Evolutionary conservation across 1,284 basidiomycete species (phyloP).

Genomic region (Ustilago vetiveriae): DNA sequence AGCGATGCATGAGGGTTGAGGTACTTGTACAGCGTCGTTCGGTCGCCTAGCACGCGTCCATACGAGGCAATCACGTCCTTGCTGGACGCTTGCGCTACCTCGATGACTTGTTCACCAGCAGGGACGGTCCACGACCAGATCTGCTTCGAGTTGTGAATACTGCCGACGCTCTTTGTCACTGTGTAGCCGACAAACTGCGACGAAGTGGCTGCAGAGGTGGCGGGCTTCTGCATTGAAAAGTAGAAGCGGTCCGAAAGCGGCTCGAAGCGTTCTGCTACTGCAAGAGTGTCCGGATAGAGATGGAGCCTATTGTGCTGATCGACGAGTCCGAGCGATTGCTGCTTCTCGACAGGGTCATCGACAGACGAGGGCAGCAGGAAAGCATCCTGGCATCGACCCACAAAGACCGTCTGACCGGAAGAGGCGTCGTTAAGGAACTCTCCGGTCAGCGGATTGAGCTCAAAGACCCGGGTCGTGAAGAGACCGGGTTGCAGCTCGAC

Average conservation of each 20-base stretch:
- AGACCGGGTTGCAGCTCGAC: constrained; percentile 38
- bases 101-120: constrained; percentile 41
- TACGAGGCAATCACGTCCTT: constrained; percentile 41
- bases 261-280: constrained; percentile 43
- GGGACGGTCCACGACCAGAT: constrained; percentile 55
- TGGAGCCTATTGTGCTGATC: constrained; percentile 70
- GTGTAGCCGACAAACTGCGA: constrained; percentile 43
- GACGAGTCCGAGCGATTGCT: constrained; percentile 73
- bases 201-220: constrained; percentile 2
- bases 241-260: constrained; percentile 36
- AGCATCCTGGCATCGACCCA: constrained; percentile 49
- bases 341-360: constrained; percentile 46
- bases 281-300: constrained; percentile 51
- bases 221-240: constrained; percentile 23
- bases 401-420: constrained; percentile 42
- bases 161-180: constrained; percentile 30
- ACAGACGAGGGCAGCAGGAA: constrained; percentile 48
- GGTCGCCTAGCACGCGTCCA: constrained; percentile 85
- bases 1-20: constrained; percentile 83
- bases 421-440: constrained; percentile 46
- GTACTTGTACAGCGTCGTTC: constrained; percentile 92
- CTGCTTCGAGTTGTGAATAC: constrained; percentile 25
- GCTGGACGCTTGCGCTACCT: constrained; percentile 26
- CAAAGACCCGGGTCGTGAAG: constrained; percentile 57
- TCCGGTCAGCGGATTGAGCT: constrained; percentile 64